Conservation (phyloP, 1,284 basidiomycete genomes). For the Xanthoconium separans region DNA sequence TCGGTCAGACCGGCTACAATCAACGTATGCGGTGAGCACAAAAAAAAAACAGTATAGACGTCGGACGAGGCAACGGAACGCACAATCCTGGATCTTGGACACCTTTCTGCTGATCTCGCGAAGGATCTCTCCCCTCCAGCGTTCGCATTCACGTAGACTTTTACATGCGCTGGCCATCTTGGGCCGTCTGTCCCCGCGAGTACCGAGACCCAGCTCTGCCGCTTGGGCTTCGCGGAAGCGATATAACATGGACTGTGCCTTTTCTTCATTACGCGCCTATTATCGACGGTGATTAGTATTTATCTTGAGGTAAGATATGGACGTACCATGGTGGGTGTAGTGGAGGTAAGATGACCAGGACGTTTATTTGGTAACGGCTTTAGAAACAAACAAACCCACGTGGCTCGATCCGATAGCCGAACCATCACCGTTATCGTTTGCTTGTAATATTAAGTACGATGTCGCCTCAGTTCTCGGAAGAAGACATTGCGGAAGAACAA, state of each 20-base stretch:
- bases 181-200: constrained; percentile 78
- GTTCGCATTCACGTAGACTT: constrained; percentile 89
- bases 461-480: constrained; percentile 30
- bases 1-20: constrained; percentile 83
- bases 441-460: constrained; percentile 8
- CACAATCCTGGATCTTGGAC: constrained; percentile 95
- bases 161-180: constrained; percentile 90
- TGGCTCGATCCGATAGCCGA: constrained; percentile 1
- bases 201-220: constrained; percentile 88
- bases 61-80: constrained; percentile 31
- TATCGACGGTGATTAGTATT: background rate
- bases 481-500: constrained; percentile 54
- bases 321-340: constrained; percentile 16
- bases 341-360: background rate
- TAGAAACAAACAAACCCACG: constrained; percentile 27
- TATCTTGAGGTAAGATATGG: too few species aligned
- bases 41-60: background rate
- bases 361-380: constrained; percentile 29
- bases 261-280: constrained; percentile 95
- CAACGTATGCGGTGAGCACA: background rate
- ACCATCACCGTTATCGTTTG: too few species aligned
- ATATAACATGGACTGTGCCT: constrained; percentile 98
- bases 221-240: constrained; percentile 98
- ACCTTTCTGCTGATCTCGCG: constrained; percentile 96
- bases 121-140: constrained; percentile 94